Percentiles rank a stretch among this genome's conserved stretches.
These are phyloP conservation scores for Flaveria brownii DNA, from an alignment of 129 eudicot genomes.

Conservation along the genomic window DNA sequence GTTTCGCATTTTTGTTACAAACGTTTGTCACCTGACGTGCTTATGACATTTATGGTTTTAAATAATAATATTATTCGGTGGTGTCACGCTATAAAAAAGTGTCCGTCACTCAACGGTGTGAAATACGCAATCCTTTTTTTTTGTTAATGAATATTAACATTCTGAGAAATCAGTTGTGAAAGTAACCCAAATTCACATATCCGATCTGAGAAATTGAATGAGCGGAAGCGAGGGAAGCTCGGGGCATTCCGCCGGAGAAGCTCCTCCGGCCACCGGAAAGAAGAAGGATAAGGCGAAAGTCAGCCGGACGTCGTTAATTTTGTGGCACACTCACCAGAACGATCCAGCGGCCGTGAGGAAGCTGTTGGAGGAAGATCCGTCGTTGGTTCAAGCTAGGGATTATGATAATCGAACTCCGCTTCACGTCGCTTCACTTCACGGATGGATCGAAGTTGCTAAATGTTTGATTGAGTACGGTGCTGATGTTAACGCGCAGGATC, in stretches of 20 bases:
- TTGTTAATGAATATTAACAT: background rate
- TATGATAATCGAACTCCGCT: constrained; percentile 91
- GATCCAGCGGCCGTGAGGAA: constrained; percentile 68
- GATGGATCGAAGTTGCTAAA: constrained; percentile 85
- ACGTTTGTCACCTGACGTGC: background rate
- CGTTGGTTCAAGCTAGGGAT: constrained; percentile 77
- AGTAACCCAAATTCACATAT: constrained; percentile 20
- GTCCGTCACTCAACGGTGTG: constrained; percentile 26
- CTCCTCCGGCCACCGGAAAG: constrained; percentile 37
- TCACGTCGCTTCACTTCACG: constrained; percentile 94
- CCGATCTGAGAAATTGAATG: constrained; percentile 46
- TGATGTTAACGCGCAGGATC: constrained; percentile 93
- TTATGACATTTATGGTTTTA: too few relatives aligned
- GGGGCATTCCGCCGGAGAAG: constrained; percentile 62
- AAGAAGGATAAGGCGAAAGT: constrained; percentile 79
- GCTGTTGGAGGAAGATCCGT: constrained; percentile 79
- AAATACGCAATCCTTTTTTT: constrained; percentile 1
- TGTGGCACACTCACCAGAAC: constrained; percentile 98
- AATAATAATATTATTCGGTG: background rate
- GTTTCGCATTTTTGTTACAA: too few relatives aligned
- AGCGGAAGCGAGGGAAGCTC: constrained; percentile 81
- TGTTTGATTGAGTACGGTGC: constrained; percentile 77
- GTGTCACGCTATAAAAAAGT: background rate
- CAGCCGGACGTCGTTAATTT: constrained; percentile 78
- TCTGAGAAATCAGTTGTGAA: constrained; percentile 26